A percentile compares a stretch with the other conserved stretches of the same genome.
These are phyloP conservation scores for Mortierella sp. DNA, from an alignment of 371 early-diverging fungal species.

Conservation along the genomic window DNA sequence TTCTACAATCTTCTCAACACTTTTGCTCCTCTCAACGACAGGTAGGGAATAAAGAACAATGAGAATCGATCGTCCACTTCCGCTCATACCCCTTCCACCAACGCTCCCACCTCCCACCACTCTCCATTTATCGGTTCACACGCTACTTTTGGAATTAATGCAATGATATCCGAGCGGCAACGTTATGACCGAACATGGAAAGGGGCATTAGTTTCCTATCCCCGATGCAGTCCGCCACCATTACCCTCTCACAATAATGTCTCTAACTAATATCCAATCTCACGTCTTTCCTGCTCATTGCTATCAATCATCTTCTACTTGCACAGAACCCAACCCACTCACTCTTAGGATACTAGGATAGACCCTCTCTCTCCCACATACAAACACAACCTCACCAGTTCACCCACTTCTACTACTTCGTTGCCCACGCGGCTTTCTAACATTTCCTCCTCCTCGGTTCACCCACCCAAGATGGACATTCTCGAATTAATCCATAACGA, in stretches of 20 bases:
- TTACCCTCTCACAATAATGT: background rate
- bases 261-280: background rate
- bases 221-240: background rate
- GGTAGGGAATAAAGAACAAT: too few relatives aligned
- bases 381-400: background rate
- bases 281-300: background rate
- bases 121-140: background rate
- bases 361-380: background rate
- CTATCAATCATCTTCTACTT: background rate
- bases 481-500: slow-evolving; percentile 71
- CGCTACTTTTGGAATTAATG: background rate
- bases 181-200: background rate
- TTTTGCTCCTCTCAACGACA: too few relatives aligned
- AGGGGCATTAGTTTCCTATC: background rate
- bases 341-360: background rate
- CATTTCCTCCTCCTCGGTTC: slow-evolving; percentile 27
- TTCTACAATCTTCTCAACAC: too few relatives aligned
- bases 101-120: background rate
- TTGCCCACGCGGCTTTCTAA: slow-evolving; percentile 37
- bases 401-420: background rate
- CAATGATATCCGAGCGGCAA: slow-evolving; percentile 4
- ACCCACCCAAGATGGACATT: slow-evolving; percentile 66
- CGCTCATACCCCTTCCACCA: background rate
- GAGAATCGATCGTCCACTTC: too few relatives aligned
- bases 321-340: background rate